Conservation (phyloP, 2,329 filamentous ascomycete species). For the Cladophialophora chaetospira region DNA sequence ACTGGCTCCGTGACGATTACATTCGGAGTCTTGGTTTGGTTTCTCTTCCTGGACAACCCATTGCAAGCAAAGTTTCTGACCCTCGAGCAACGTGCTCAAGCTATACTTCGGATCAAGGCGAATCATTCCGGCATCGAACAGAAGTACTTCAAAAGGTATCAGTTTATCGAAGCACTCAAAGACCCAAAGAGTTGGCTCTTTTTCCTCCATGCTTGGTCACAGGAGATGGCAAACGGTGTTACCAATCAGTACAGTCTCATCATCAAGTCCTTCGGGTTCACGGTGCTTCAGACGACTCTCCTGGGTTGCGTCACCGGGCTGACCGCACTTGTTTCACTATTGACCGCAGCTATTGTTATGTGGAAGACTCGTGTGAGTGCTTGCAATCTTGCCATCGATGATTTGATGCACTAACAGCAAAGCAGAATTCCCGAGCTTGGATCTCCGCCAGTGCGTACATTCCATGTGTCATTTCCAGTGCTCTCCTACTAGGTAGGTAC, state of each 20-base stretch:
- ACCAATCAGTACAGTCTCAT: conserved; percentile 50
- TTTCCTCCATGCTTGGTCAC: conserved; percentile 40
- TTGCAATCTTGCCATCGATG: too few species aligned
- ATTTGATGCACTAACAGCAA: neutral
- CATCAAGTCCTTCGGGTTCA: conserved; percentile 52
- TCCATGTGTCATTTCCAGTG: conserved; percentile 41
- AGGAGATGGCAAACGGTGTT: conserved; percentile 45
- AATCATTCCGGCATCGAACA: conserved; percentile 52
- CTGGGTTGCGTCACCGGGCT: conserved; percentile 38
- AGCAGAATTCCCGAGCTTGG: conserved; percentile 29
- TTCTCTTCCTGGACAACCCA: conserved; percentile 19
- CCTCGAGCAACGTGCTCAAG: conserved; percentile 22
- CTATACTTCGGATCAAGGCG: conserved; percentile 28
- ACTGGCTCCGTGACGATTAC: conserved; percentile 18
- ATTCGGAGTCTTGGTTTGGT: conserved; percentile 15
- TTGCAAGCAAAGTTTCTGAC: conserved; percentile 19
- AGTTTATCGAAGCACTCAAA: conserved; percentile 49
- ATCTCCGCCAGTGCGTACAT: conserved; percentile 40
- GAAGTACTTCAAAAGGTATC: conserved; percentile 52
- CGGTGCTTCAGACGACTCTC: conserved; percentile 58
- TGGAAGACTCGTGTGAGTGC: conserved; percentile 33
- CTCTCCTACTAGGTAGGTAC: conserved; percentile 35
- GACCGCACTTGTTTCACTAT: conserved; percentile 35
- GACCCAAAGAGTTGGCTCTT: conserved; percentile 50
- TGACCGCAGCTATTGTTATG: conserved; percentile 36